These are phyloP conservation scores for Thermochaetoides thermophila DNA, from an alignment of 495 filamentous ascomycete genomes.

Conservation along the genomic window DNA sequence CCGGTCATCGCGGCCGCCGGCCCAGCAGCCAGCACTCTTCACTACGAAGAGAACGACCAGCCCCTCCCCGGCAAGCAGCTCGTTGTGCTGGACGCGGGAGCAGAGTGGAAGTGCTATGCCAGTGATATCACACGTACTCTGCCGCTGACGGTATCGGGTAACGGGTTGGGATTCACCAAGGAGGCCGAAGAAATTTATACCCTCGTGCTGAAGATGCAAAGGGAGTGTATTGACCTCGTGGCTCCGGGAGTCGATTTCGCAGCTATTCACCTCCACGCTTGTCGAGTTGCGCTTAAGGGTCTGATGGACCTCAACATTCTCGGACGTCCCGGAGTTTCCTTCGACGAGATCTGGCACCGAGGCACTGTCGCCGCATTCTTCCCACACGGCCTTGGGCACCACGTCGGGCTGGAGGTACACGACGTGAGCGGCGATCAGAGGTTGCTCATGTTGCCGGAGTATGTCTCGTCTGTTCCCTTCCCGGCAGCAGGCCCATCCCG, in stretches of 20 bases:
- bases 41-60: slow-evolving; percentile 70
- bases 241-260: slow-evolving; percentile 51
- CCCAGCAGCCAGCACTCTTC: slow-evolving; percentile 62
- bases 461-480: no score
- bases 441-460: slow-evolving; percentile 13
- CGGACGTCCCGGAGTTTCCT: slow-evolving; percentile 37
- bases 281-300: slow-evolving; percentile 54
- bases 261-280: slow-evolving; percentile 55
- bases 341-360: slow-evolving; percentile 47
- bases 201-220: slow-evolving; percentile 71
- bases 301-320: slow-evolving; percentile 56
- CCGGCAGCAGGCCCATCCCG: no score
- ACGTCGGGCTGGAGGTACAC: slow-evolving; percentile 82
- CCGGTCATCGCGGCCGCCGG: slow-evolving; percentile 74
- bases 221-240: slow-evolving; percentile 53
- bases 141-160: slow-evolving; percentile 52
- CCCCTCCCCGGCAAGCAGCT: slow-evolving; percentile 50
- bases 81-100: slow-evolving; percentile 71
- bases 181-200: slow-evolving; percentile 58
- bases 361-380: slow-evolving; percentile 71
- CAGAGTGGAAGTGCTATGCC: slow-evolving; percentile 79
- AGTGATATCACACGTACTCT: slow-evolving; percentile 81
- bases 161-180: slow-evolving; percentile 13
- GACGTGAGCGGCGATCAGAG: slow-evolving; percentile 40
- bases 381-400: slow-evolving; percentile 82